Conservation (phyloP, 257 asterid genomes). For the Nyctanthes arbortristis region DNA sequence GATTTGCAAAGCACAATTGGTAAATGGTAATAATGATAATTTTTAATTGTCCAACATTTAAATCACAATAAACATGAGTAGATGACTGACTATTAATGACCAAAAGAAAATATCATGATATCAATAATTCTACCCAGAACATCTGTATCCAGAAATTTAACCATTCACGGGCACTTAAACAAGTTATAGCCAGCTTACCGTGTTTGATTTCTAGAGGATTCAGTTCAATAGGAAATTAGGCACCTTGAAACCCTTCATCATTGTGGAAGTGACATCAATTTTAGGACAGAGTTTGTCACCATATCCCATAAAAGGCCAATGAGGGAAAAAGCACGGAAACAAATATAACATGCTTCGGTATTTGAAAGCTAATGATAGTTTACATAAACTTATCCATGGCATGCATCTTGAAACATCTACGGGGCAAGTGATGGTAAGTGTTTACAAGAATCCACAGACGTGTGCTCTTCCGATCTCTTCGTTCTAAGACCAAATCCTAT, state of each 20-base stretch:
- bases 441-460: background rate
- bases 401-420: background rate
- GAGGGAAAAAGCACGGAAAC: background rate
- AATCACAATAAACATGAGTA: background rate
- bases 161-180: background rate
- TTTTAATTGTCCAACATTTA: background rate
- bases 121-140: background rate
- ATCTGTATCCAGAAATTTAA: background rate
- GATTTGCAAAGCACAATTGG: background rate
- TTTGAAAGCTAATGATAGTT: background rate
- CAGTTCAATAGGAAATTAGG: background rate
- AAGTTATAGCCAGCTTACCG: background rate
- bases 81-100: background rate
- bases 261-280: background rate
- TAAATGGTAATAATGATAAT: background rate
- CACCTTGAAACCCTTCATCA: background rate
- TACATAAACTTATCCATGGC: background rate
- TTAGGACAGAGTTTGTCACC: background rate
- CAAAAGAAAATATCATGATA: background rate
- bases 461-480: background rate
- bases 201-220: background rate
- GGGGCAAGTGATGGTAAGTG: background rate
- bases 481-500: background rate
- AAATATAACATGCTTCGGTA: background rate
- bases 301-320: conserved; percentile 10